These are phyloP conservation scores for Aspergillus haitiensis DNA, from an alignment of 495 filamentous ascomycete species.

Conservation along the genomic window DNA sequence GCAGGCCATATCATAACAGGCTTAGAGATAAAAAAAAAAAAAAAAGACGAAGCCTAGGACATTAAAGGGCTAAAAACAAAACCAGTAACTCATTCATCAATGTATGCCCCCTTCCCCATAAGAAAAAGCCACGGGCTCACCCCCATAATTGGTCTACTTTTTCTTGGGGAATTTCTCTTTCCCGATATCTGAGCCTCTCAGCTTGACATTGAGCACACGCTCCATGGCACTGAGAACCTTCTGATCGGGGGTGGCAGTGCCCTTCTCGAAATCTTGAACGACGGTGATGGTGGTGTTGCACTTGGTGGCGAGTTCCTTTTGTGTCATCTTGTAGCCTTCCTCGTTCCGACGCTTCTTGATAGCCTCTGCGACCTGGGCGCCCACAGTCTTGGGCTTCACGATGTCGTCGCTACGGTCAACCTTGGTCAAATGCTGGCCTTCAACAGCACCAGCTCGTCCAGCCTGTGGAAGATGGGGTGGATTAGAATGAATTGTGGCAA, in stretches of 20 bases:
- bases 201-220: slow-evolving; percentile 80
- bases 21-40: slow-evolving; percentile 22
- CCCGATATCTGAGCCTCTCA: slow-evolving; percentile 76
- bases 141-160: slow-evolving; percentile 45
- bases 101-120: slow-evolving; percentile 27
- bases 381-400: slow-evolving; percentile 90
- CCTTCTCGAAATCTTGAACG: slow-evolving; percentile 83
- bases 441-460: slow-evolving; percentile 57
- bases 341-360: slow-evolving; percentile 76
- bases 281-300: slow-evolving; percentile 82
- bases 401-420: slow-evolving; percentile 98
- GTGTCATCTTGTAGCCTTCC: slow-evolving; percentile 80
- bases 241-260: slow-evolving; percentile 78
- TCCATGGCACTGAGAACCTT: slow-evolving; percentile 80
- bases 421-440: slow-evolving; percentile 96
- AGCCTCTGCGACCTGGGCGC: slow-evolving; percentile 72
- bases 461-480: slow-evolving; percentile 37
- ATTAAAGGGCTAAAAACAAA: slow-evolving; percentile 25
- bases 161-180: slow-evolving; percentile 73
- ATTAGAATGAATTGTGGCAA: slow-evolving; percentile 9
- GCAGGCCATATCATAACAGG: not conserved
- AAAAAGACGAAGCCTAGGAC: slow-evolving; percentile 21
- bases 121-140: slow-evolving; percentile 36
- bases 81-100: slow-evolving; percentile 15
- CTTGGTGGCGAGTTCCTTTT: slow-evolving; percentile 94